These are phyloP conservation scores for Debaryomyces nepalensis DNA, from an alignment of 1,139 yeast species.

Conservation along the genomic window DNA sequence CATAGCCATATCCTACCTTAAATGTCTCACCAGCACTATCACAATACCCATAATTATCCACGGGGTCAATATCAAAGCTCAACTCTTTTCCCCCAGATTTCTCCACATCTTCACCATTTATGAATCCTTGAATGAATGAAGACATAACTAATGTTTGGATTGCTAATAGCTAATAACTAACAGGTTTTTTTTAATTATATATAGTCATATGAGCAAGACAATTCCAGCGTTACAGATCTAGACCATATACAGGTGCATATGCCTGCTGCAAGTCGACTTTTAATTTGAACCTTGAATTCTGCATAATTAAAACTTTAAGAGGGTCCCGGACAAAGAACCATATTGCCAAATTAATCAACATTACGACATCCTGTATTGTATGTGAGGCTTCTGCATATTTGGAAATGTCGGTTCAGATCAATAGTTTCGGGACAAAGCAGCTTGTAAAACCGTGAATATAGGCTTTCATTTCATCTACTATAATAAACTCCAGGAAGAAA, in stretches of 20 bases:
- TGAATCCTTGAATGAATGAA: slow-evolving; percentile 7
- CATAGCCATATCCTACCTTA: neutral
- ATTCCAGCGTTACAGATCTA: slow-evolving; percentile 9
- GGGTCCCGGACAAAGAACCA: slow-evolving; percentile 6
- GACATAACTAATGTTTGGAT: slow-evolving; percentile 4
- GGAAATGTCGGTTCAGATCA: neutral
- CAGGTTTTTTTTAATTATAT: slow-evolving; percentile 6
- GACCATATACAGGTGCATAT: slow-evolving; percentile 1
- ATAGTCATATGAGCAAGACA: neutral
- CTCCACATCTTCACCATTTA: slow-evolving; percentile 2
- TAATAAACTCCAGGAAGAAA: no score
- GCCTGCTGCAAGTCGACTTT: neutral
- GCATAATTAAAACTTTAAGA: slow-evolving; percentile 7
- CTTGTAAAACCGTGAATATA: no score
- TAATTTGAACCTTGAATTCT: neutral
- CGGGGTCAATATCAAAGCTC: slow-evolving; percentile 8
- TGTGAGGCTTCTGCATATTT: neutral
- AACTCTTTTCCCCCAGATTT: slow-evolving; percentile 1
- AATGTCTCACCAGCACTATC: neutral
- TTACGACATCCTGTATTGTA: neutral
- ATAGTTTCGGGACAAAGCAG: no score
- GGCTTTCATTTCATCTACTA: no score
- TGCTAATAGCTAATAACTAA: neutral
- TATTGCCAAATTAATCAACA: neutral
- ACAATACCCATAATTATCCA: slow-evolving; percentile 1